phyloP scores from a whole-genome alignment of 495 filamentous ascomycete genomes.

The Amorphotheca resinae region DNA sequence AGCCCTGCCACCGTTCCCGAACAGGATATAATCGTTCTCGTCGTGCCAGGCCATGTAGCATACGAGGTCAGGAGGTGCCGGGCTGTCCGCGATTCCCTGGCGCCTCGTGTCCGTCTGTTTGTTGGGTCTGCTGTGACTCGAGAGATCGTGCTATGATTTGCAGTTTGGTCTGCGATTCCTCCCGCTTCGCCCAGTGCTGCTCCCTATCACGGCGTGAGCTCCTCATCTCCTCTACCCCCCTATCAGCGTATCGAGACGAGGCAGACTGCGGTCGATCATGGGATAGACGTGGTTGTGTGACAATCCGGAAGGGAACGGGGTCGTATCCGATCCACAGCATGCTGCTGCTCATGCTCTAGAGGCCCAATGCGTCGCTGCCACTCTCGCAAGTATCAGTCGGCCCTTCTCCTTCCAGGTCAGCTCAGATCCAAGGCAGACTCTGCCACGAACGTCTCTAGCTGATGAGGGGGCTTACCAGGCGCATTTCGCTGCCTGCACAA shows the following conservation, averaged over 20 bases:
- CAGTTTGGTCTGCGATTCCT: constrained; percentile 1
- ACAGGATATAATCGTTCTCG: background rate
- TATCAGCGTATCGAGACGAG: background rate
- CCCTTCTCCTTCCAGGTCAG: constrained; percentile 6
- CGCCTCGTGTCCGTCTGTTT: background rate
- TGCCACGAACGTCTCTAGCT: background rate
- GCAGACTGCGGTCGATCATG: constrained; percentile 3
- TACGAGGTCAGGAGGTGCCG: constrained; percentile 4
- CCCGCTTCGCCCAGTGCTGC: background rate
- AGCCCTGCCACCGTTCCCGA: background rate
- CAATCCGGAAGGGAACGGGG: background rate
- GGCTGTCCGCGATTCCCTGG: background rate
- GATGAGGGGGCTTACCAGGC: background rate
- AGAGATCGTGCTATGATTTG: constrained; percentile 2
- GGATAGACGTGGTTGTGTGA: background rate
- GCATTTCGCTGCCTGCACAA: background rate
- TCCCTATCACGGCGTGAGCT: background rate
- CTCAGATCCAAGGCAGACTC: constrained; percentile 3
- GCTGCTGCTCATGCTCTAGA: background rate
- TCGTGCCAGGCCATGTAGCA: background rate
- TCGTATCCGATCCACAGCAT: constrained; percentile 1
- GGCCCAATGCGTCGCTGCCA: constrained; percentile 1
- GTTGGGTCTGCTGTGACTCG: background rate
- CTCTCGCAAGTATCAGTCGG: constrained; percentile 6
- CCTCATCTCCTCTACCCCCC: background rate